Evolutionary conservation across 139 green algal species (phyloP).

Genomic region (Closterium sp.): DNA sequence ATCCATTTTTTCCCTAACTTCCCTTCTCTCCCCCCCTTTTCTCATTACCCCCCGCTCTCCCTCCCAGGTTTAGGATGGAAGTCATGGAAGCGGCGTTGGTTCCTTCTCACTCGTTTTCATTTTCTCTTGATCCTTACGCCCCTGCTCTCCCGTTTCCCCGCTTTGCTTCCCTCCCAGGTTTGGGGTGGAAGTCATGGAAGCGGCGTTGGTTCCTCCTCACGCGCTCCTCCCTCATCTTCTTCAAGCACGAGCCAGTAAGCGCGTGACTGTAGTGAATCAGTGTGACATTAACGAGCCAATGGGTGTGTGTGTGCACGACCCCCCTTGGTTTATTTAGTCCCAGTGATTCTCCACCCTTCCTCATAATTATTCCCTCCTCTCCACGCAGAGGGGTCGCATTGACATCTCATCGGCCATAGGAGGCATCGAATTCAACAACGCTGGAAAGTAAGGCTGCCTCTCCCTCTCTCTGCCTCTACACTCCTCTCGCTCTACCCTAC

Average conservation of each 20-base stretch:
- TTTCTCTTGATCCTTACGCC: no score
- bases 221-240: slow-evolving; percentile 43
- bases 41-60: no score
- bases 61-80: no score
- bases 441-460: slow-evolving; percentile 18
- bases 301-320: no score
- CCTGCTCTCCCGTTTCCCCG: no score
- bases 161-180: slow-evolving; percentile 10
- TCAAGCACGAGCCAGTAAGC: slow-evolving; percentile 33
- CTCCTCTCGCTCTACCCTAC: no score
- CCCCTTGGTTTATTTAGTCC: no score
- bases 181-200: slow-evolving; percentile 49
- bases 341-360: neutral
- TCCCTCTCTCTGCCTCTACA: slow-evolving; percentile 19
- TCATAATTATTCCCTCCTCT: neutral
- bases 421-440: slow-evolving; percentile 39
- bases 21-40: no score
- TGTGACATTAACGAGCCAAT: no score
- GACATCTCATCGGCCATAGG: slow-evolving; percentile 20
- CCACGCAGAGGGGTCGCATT: slow-evolving; percentile 27
- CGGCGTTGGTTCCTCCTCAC: slow-evolving; percentile 47
- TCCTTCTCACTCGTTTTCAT: no score
- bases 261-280: neutral
- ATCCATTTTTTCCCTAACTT: no score
- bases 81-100: no score